A percentile compares a stretch with the other conserved stretches of the same genome.
Conservation (phyloP, 2,329 filamentous ascomycete species). For the Penicillium frequentans region DNA sequence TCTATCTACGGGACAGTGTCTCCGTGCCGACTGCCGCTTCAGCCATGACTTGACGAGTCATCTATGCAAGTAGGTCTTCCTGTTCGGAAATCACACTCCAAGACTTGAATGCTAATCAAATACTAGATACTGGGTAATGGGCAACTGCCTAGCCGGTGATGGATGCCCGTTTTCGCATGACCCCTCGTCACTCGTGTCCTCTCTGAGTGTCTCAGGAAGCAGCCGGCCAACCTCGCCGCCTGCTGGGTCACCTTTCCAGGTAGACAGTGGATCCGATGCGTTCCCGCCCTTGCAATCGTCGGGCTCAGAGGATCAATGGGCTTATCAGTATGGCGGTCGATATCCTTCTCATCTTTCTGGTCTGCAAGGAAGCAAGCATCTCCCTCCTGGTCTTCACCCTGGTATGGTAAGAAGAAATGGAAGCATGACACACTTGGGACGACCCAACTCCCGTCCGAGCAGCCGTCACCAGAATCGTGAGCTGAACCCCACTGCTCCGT, state of each 20-base stretch:
- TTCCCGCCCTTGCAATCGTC: conserved; percentile 74
- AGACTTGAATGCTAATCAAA: conserved; percentile 22
- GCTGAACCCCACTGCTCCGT: conserved; percentile 65
- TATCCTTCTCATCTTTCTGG: conserved; percentile 45
- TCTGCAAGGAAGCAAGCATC: conserved; percentile 45
- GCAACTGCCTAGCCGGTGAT: conserved; percentile 89
- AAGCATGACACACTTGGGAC: conserved; percentile 57
- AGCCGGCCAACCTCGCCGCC: conserved; percentile 53
- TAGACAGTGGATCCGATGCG: conserved; percentile 74
- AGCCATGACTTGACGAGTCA: conserved; percentile 95
- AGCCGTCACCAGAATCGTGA: conserved; percentile 75
- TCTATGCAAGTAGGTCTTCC: conserved; percentile 83
- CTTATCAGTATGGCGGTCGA: conserved; percentile 48
- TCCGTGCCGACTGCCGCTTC: conserved; percentile 93
- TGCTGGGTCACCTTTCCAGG: conserved; percentile 67
- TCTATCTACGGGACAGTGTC: conserved; percentile 90
- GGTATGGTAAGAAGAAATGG: conserved; percentile 39
- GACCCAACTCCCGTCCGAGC: conserved; percentile 76
- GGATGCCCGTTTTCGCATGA: conserved; percentile 98
- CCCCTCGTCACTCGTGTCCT: conserved; percentile 79
- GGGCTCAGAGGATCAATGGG: conserved; percentile 60
- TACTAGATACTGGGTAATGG: conserved; percentile 86
- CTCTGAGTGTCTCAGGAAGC: conserved; percentile 68
- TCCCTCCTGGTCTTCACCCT: conserved; percentile 29
- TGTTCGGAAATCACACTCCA: neutral